Conservation (phyloP, 805 yeast species). For the Clavispora santaluciae region DNA sequence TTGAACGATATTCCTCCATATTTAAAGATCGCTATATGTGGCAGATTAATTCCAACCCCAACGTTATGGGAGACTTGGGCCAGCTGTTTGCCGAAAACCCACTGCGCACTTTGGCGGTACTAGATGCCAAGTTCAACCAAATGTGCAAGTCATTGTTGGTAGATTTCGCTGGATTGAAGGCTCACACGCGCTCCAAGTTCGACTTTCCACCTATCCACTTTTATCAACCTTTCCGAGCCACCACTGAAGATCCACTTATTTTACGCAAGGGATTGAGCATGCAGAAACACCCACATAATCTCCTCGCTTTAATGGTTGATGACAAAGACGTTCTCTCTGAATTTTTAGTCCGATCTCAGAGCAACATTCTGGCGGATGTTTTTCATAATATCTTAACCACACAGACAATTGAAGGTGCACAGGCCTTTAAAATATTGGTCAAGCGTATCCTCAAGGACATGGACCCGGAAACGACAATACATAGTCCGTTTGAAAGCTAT, state of each 20-base stretch:
- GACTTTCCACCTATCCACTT: slow-evolving; percentile 4
- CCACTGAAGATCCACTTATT: slow-evolving; percentile 9
- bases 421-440: slow-evolving; percentile 7
- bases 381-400: slow-evolving; percentile 8
- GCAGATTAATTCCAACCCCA: neutral
- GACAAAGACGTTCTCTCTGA: slow-evolving; percentile 4
- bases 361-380: neutral
- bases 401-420: slow-evolving; percentile 7
- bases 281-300: slow-evolving; percentile 6
- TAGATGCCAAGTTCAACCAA: neutral
- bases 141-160: neutral
- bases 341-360: slow-evolving; percentile 3
- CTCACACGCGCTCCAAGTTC: neutral
- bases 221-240: slow-evolving; percentile 9
- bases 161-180: neutral
- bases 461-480: slow-evolving; percentile 3
- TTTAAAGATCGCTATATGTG: slow-evolving; percentile 6
- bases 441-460: slow-evolving; percentile 1
- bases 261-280: slow-evolving; percentile 10
- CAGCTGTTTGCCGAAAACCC: slow-evolving; percentile 2
- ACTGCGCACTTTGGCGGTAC: neutral
- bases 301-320: slow-evolving; percentile 6
- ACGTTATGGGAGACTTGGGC: slow-evolving; percentile 3
- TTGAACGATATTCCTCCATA: slow-evolving; percentile 5
- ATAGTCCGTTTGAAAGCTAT: slow-evolving; percentile 10